Percentiles rank a stretch among this genome's conserved stretches.
Conservation (phyloP, 2,329 filamentous ascomycete species). For the Cryphonectria carpinicola region DNA sequence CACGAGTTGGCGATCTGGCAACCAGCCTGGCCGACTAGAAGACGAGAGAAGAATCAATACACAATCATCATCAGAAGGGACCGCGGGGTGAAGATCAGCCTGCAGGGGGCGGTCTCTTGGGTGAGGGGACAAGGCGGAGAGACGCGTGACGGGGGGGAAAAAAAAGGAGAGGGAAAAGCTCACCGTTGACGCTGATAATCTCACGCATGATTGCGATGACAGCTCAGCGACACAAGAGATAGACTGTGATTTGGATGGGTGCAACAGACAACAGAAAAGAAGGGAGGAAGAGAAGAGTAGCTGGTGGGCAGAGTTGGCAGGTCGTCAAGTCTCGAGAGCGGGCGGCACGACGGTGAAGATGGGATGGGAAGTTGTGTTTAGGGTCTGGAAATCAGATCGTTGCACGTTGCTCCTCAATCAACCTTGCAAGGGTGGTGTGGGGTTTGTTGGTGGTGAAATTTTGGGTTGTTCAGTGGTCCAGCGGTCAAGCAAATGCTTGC, state of each 20-base stretch:
- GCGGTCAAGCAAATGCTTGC: not conserved
- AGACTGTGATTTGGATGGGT: conserved; percentile 35
- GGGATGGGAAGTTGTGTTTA: conserved; percentile 26
- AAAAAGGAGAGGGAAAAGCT: conserved; percentile 41
- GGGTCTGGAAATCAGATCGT: conserved; percentile 13
- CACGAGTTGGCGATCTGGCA: conserved; percentile 99
- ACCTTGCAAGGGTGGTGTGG: conserved; percentile 13
- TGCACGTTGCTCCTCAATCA: conserved; percentile 8
- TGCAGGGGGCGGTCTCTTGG: conserved; percentile 42
- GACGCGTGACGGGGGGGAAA: conserved; percentile 35
- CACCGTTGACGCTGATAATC: conserved; percentile 99
- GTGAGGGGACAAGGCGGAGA: conserved; percentile 42
- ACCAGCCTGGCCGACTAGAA: conserved; percentile 95
- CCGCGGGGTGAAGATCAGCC: conserved; percentile 30
- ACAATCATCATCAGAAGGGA: conserved; percentile 22
- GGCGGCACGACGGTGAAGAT: conserved; percentile 27
- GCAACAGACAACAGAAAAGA: conserved; percentile 41
- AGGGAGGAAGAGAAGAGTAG: conserved; percentile 32
- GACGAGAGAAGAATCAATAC: conserved; percentile 58
- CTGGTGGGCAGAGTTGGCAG: conserved; percentile 22
- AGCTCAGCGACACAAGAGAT: conserved; percentile 18
- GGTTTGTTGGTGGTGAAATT: conserved; percentile 12
- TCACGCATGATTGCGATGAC: conserved; percentile 83
- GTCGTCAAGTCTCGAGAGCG: conserved; percentile 33
- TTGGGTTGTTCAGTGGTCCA: not conserved